A percentile compares a stretch with the other conserved stretches of the same genome.
These are phyloP conservation scores for Calonectria crousiana DNA, from an alignment of 2,329 filamentous ascomycete genomes.

Conservation along the genomic window DNA sequence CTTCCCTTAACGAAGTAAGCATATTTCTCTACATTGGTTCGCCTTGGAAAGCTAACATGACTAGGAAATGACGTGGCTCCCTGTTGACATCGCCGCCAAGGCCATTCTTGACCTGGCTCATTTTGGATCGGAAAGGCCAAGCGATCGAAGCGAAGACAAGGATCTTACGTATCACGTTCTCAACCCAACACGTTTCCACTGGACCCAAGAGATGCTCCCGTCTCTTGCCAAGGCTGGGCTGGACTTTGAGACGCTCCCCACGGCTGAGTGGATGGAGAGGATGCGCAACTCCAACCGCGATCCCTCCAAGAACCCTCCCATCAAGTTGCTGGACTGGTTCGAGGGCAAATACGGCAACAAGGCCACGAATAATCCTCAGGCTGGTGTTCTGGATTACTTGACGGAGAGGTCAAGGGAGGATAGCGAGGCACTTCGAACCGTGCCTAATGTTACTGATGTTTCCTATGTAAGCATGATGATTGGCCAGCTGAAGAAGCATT, in stretches of 20 bases:
- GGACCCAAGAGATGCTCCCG: constrained; percentile 63
- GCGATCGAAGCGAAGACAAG: constrained; percentile 8
- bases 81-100: constrained; percentile 33
- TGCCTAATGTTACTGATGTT: background rate
- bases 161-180: constrained; percentile 39
- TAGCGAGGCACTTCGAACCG: constrained; percentile 12
- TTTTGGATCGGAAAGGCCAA: background rate
- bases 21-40: background rate
- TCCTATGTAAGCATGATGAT: background rate
- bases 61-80: constrained; percentile 41
- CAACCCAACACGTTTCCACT: constrained; percentile 54
- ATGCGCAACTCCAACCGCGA: constrained; percentile 59
- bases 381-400: constrained; percentile 25
- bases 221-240: constrained; percentile 58
- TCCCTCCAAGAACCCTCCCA: constrained; percentile 60
- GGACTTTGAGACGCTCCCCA: constrained; percentile 57
- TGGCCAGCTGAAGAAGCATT: background rate
- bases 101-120: constrained; percentile 32
- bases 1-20: constrained; percentile 56
- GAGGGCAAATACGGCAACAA: constrained; percentile 42
- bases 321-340: constrained; percentile 68
- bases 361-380: constrained; percentile 22
- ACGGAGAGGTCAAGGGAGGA: constrained; percentile 33
- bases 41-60: fast-evolving
- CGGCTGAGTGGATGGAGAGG: constrained; percentile 57